Percentiles rank a stretch among this genome's conserved stretches.
Evolutionary conservation across 768 basidiomycete species (phyloP).

Genomic region (Termitomyces sp.): DNA sequence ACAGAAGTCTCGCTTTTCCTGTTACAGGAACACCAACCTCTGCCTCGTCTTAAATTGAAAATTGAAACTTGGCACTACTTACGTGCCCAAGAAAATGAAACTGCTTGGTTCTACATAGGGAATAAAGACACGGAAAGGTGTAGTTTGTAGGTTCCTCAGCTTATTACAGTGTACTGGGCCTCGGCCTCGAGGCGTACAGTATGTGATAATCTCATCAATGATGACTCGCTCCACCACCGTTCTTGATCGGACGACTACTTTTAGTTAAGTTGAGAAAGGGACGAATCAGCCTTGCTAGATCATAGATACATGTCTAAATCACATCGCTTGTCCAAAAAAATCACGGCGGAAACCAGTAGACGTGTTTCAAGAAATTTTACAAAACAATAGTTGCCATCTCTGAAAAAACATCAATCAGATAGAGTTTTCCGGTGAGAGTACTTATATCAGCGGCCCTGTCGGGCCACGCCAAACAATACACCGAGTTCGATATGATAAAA

Average conservation of each 20-base stretch:
- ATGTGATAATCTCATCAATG: not conserved
- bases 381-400: not conserved
- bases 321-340: not conserved
- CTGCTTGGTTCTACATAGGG: too few species aligned
- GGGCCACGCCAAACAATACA: not conserved
- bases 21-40: too few species aligned
- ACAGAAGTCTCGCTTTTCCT: too few species aligned
- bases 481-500: not conserved
- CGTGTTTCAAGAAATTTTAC: not conserved
- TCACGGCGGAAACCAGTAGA: not conserved
- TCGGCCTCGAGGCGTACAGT: not conserved
- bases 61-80: too few species aligned
- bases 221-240: not conserved
- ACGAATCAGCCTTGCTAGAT: not conserved
- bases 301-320: not conserved
- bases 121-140: too few species aligned
- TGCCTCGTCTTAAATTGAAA: too few species aligned
- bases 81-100: too few species aligned
- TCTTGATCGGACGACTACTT: not conserved
- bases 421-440: not conserved
- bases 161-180: too few species aligned
- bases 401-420: not conserved
- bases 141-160: too few species aligned
- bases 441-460: not conserved
- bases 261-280: not conserved